Evolutionary conservation across 306 rosid species (phyloP).

Genomic region (Gillenia trifoliata): DNA sequence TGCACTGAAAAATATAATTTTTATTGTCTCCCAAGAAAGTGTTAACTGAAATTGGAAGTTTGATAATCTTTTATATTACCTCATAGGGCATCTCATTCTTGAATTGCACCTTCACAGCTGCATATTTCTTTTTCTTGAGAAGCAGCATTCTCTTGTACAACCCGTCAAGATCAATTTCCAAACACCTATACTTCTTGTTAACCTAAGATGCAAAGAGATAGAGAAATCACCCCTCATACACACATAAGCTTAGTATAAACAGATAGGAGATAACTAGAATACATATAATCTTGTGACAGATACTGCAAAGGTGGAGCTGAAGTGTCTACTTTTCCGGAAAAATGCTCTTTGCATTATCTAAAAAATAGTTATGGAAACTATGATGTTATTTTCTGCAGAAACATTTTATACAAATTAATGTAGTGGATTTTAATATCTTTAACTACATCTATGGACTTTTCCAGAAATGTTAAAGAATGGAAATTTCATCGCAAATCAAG

Average conservation of each 20-base stretch:
- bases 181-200: conserved; percentile 82
- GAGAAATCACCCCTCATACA: conserved; percentile 2
- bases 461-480: background rate
- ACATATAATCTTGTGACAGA: background rate
- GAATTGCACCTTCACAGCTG: conserved; percentile 81
- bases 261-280: conserved; percentile 1
- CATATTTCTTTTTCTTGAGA: conserved; percentile 94
- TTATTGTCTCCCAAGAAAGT: conserved; percentile 19
- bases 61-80: conserved; percentile 39
- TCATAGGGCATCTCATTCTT: conserved; percentile 67
- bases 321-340: background rate
- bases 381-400: background rate
- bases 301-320: background rate
- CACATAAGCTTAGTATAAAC: background rate
- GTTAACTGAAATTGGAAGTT: conserved; percentile 1
- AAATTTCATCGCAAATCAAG: background rate
- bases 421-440: background rate
- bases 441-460: background rate
- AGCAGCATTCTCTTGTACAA: conserved; percentile 96
- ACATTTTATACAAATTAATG: background rate
- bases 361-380: background rate
- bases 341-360: background rate
- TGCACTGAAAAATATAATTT: conserved; percentile 27
- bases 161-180: conserved; percentile 96
- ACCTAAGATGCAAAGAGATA: conserved; percentile 48